Evolutionary conservation across 2,329 filamentous ascomycete species (phyloP).

Genomic region (Cadophora malorum): DNA sequence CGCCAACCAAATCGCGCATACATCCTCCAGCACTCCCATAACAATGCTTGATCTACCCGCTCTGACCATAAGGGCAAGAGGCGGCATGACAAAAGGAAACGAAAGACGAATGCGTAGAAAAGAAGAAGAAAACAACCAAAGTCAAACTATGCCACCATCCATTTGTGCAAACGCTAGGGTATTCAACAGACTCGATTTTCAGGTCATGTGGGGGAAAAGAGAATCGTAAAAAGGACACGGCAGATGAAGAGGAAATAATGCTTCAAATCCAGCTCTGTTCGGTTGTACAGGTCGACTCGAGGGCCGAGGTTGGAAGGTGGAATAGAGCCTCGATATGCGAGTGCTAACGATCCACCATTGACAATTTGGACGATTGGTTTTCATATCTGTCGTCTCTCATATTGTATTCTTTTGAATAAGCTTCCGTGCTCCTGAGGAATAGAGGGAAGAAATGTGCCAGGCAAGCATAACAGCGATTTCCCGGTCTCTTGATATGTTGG

Average conservation of each 20-base stretch:
- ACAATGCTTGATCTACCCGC: constrained; percentile 12
- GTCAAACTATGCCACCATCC: constrained; percentile 24
- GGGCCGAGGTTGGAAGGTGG: not conserved
- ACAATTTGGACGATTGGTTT: constrained; percentile 2
- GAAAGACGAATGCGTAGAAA: constrained; percentile 9
- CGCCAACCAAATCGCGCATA: not conserved
- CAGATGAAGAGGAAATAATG: constrained; percentile 38
- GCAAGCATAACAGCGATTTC: not conserved
- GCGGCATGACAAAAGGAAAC: constrained; percentile 11
- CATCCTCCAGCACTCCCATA: not conserved
- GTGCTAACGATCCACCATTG: not conserved
- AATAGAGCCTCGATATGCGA: not conserved
- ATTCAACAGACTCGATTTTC: constrained; percentile 29
- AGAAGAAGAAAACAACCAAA: constrained; percentile 10
- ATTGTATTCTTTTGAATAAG: not conserved
- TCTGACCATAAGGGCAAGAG: not conserved
- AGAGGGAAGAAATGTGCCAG: not conserved
- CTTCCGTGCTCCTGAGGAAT: constrained; percentile 1
- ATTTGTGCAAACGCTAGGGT: constrained; percentile 34
- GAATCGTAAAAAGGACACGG: constrained; percentile 27
- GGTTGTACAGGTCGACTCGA: constrained; percentile 6
- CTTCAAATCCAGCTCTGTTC: constrained; percentile 13
- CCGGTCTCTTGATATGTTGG: not conserved
- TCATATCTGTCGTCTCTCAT: not conserved
- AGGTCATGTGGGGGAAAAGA: constrained; percentile 17